Conservation (phyloP, 2,329 filamentous ascomycete species). For the Aspergillus spinulosporus region DNA sequence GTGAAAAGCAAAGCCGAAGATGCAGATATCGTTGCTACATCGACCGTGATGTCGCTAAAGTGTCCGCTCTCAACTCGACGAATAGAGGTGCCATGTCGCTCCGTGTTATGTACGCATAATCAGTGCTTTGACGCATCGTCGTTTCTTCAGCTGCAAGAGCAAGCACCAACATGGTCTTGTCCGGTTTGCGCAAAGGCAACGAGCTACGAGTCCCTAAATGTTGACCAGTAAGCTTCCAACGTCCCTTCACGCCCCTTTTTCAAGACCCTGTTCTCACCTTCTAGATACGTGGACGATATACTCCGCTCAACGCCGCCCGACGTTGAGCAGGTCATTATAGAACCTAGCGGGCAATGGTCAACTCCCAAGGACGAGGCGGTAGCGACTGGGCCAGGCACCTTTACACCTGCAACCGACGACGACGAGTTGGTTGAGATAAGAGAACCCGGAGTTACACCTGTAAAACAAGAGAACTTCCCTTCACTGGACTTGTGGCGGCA, state of each 20-base stretch:
- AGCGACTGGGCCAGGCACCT: slow-evolving; percentile 37
- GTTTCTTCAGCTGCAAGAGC: slow-evolving; percentile 90
- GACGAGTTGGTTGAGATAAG: slow-evolving; percentile 56
- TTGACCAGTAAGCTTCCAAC: slow-evolving; percentile 70
- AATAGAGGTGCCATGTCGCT: slow-evolving; percentile 76
- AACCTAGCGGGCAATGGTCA: slow-evolving; percentile 81
- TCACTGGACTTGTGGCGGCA: slow-evolving; percentile 30
- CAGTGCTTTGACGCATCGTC: slow-evolving; percentile 94
- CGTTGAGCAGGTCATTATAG: slow-evolving; percentile 83
- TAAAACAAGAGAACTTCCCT: slow-evolving; percentile 40
- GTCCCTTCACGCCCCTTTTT: neutral
- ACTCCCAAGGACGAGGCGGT: slow-evolving; percentile 47
- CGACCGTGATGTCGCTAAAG: slow-evolving; percentile 84
- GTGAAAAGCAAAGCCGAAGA: slow-evolving; percentile 81
- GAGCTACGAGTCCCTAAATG: slow-evolving; percentile 76
- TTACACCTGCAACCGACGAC: slow-evolving; percentile 43
- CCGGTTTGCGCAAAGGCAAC: slow-evolving; percentile 86
- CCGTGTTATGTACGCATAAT: slow-evolving; percentile 77
- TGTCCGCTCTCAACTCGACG: slow-evolving; percentile 87
- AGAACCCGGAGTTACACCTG: slow-evolving; percentile 34
- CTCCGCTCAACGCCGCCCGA: slow-evolving; percentile 68
- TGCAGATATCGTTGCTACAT: slow-evolving; percentile 84
- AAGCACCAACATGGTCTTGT: slow-evolving; percentile 95
- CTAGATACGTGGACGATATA: slow-evolving; percentile 83
- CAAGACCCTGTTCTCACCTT: slow-evolving; percentile 13